Evolutionary conservation across 805 yeast species (phyloP).

Genomic region (Saturnispora mendoncae): DNA sequence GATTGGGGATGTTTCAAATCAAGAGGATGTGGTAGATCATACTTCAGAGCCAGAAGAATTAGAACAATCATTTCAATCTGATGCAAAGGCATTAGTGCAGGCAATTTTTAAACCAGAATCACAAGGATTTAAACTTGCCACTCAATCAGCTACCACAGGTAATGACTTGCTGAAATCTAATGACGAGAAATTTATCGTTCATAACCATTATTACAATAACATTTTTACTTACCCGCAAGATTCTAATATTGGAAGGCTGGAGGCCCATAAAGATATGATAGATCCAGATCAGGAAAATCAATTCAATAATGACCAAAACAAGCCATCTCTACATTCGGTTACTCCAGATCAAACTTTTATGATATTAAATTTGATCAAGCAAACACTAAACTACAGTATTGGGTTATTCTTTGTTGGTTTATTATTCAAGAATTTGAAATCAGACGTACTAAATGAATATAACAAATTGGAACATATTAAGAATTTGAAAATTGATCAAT

Average conservation of each 20-base stretch:
- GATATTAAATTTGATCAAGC: conserved; percentile 1
- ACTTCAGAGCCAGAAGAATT: background rate
- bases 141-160: background rate
- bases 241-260: too few species aligned
- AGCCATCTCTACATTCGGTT: too few species aligned
- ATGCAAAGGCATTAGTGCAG: conserved; percentile 9
- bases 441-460: conserved; percentile 47
- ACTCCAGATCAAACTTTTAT: background rate
- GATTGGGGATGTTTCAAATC: background rate
- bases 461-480: conserved; percentile 38
- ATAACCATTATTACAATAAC: conserved; percentile 13
- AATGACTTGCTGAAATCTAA: background rate
- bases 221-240: background rate
- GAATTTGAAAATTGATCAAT: conserved; percentile 43
- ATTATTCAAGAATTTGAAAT: conserved; percentile 32
- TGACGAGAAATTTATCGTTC: conserved; percentile 7
- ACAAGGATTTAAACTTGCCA: conserved; percentile 11
- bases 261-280: too few species aligned
- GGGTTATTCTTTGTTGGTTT: conserved; percentile 4
- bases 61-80: background rate
- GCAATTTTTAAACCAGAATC: conserved; percentile 11
- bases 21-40: background rate
- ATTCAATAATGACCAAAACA: too few species aligned
- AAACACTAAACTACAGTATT: conserved; percentile 10
- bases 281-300: too few species aligned